phyloP scores from a whole-genome alignment of 2,329 filamentous ascomycete species.

The Alternaria tenuissima region DNA sequence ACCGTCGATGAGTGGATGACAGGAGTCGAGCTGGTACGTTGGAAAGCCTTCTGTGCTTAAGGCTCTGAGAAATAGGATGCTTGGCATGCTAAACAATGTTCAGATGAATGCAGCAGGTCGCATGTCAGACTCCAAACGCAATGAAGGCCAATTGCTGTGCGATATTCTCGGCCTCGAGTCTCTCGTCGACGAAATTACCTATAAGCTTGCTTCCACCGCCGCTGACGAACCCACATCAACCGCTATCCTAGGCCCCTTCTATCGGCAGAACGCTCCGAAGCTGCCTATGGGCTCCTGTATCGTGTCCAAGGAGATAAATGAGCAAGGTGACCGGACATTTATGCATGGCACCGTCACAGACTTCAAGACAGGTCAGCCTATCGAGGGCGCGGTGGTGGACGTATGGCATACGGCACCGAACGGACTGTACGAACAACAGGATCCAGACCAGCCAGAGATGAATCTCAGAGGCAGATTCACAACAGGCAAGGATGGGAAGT shows the following conservation, averaged over 20 bases:
- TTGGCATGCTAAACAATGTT: constrained; percentile 8
- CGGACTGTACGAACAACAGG: constrained; percentile 73
- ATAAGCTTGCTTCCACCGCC: constrained; percentile 66
- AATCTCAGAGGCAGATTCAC: constrained; percentile 78
- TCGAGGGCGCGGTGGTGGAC: constrained; percentile 73
- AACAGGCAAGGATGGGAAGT: constrained; percentile 71
- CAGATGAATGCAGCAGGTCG: constrained; percentile 68
- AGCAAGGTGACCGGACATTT: constrained; percentile 63
- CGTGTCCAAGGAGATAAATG: constrained; percentile 55
- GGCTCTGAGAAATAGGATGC: background rate
- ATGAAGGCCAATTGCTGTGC: constrained; percentile 68
- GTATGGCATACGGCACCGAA: constrained; percentile 85
- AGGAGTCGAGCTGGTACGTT: constrained; percentile 71
- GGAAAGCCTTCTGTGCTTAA: background rate
- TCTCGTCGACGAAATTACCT: constrained; percentile 80
- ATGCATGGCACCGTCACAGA: constrained; percentile 71
- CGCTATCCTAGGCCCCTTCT: constrained; percentile 86
- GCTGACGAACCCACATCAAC: constrained; percentile 69
- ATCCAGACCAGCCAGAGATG: constrained; percentile 72
- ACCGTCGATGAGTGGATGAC: constrained; percentile 81
- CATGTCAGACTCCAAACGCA: constrained; percentile 69
- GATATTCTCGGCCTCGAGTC: constrained; percentile 68
- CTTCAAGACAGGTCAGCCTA: constrained; percentile 68
- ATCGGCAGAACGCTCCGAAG: constrained; percentile 74
- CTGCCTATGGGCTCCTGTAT: constrained; percentile 76